These are phyloP conservation scores for Lycium barbarum DNA, from an alignment of 257 asterid genomes.

Conservation along the genomic window DNA sequence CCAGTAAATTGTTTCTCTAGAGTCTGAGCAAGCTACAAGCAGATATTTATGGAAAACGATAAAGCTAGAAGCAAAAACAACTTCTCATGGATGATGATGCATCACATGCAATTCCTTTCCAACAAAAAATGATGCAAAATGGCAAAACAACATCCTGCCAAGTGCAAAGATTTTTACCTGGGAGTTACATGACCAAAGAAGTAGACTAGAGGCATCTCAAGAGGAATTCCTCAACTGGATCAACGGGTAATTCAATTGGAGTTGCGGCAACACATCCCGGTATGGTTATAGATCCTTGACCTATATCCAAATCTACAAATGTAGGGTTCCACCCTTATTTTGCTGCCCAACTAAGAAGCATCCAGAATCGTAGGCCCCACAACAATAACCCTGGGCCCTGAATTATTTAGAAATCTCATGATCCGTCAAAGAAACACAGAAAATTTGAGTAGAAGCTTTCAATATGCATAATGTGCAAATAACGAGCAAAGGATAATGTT, in stretches of 20 bases:
- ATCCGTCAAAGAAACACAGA: no score
- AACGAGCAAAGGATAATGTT: no score
- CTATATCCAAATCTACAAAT: constrained; percentile 94
- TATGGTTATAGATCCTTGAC: constrained; percentile 96
- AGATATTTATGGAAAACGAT: no score
- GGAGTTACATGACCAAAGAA: constrained; percentile 91
- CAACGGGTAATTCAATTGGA: constrained; percentile 91
- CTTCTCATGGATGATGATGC: no score
- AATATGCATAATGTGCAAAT: no score
- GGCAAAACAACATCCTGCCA: neutral
- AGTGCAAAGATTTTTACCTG: constrained; percentile 48
- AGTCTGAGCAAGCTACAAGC: constrained; percentile 63
- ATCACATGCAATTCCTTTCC: no score
- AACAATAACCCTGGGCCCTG: constrained; percentile 96
- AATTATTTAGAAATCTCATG: neutral
- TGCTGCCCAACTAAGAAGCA: constrained; percentile 99
- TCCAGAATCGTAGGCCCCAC: constrained; percentile 99
- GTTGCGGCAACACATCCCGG: constrained; percentile 98
- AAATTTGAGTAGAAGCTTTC: no score
- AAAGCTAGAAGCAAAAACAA: neutral
- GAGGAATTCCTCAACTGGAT: constrained; percentile 98
- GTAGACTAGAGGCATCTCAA: constrained; percentile 96
- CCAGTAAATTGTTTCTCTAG: constrained; percentile 84
- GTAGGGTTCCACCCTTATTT: constrained; percentile 99
- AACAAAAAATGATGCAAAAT: neutral